Conservation (phyloP, 371 early-diverging fungal species). For the Chytridiales sp. region DNA sequence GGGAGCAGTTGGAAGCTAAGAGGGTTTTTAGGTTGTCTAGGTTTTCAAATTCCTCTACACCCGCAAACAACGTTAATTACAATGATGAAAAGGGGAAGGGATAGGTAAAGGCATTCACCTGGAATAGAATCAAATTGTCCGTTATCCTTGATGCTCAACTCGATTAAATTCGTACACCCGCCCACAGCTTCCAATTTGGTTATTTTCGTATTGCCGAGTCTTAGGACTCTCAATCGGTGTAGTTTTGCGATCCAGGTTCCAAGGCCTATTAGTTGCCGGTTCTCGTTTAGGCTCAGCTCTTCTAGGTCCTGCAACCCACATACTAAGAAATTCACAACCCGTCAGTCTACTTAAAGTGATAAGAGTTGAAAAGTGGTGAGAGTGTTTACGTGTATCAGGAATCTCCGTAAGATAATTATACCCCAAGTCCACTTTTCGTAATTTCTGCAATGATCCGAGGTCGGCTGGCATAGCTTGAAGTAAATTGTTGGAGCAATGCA, state of each 20-base stretch:
- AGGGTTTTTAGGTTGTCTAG: conserved; percentile 30
- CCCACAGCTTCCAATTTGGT: conserved; percentile 32
- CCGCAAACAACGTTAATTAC: too few species aligned
- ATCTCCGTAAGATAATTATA: conserved; percentile 32
- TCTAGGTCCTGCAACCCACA: conserved; percentile 38
- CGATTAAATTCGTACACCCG: conserved; percentile 38
- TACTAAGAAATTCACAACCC: conserved; percentile 14
- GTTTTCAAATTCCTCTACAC: conserved; percentile 38
- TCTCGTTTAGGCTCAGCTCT: conserved; percentile 45
- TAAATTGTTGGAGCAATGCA: conserved; percentile 53
- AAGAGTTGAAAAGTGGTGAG: not conserved
- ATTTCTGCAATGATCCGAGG: conserved; percentile 52
- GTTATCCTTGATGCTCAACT: conserved; percentile 41
- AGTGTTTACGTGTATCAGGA: conserved; percentile 26
- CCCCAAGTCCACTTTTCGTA: conserved; percentile 34
- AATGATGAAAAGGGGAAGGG: not conserved
- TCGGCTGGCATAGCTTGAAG: conserved; percentile 58
- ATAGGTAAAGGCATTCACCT: conserved; percentile 13
- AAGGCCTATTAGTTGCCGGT: conserved; percentile 38
- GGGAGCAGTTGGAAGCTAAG: conserved; percentile 42
- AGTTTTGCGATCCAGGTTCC: conserved; percentile 31
- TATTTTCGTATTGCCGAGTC: conserved; percentile 39
- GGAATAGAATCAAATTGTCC: conserved; percentile 46
- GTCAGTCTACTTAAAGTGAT: not conserved
- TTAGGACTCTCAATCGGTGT: conserved; percentile 24